Conservation (phyloP, 176 grass and related monocot genomes). For the Triticum monococcum region DNA sequence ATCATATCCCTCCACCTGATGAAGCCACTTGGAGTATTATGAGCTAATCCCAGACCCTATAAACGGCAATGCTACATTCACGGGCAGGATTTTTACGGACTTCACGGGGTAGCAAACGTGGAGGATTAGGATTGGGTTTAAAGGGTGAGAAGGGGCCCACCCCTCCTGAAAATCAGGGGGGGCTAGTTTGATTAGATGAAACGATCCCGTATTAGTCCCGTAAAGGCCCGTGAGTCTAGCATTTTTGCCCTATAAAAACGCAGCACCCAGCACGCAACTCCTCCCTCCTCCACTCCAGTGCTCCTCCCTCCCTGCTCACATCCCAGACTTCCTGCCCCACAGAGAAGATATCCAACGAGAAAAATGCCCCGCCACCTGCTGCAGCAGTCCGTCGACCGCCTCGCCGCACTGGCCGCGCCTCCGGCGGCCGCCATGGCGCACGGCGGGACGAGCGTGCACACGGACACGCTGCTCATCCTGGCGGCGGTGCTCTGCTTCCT, state of each 20-base stretch:
- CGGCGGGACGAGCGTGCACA: slow-evolving; percentile 36
- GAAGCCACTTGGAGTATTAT: background rate
- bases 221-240: too few species aligned
- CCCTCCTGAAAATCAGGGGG: too few species aligned
- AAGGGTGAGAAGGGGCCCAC: too few species aligned
- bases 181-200: too few species aligned
- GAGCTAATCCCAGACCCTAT: background rate
- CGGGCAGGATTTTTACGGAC: too few species aligned
- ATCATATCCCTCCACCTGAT: background rate
- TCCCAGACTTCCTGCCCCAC: too few species aligned
- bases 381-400: slow-evolving; percentile 9
- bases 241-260: slow-evolving; percentile 39
- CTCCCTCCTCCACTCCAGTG: background rate
- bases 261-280: background rate
- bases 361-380: slow-evolving; percentile 5
- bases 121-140: too few species aligned
- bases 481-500: slow-evolving; percentile 67
- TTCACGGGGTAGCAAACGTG: too few species aligned
- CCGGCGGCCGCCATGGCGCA: background rate
- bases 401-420: slow-evolving; percentile 17
- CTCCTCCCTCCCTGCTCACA: background rate
- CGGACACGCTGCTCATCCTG: slow-evolving; percentile 68
- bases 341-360: background rate
- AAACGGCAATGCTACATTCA: too few species aligned
- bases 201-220: too few species aligned